Base-by-base conservation (phyloP, 345 rosid genomes). In the Populus ilicifolia region DNA sequence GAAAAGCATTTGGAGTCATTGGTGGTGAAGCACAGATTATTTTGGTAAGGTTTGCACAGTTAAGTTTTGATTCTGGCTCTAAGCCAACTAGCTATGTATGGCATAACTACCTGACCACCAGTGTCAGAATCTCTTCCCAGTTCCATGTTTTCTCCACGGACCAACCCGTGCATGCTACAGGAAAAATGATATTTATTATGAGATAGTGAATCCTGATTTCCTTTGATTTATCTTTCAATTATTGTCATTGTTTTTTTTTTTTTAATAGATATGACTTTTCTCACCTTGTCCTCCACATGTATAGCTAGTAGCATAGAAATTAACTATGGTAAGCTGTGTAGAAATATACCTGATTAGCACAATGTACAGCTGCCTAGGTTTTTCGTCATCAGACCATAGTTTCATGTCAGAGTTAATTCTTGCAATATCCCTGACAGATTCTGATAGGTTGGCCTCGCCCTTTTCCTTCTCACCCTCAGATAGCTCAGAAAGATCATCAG, bases 401-500 rank as follows among this genome's bases (percentile, higher is more conserved):
- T 87, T 85, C 84, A 86, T 79, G 36, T 90, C 92, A 17, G 96
- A 91, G 81, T 89, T 91, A 78, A 87, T 91, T 76, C 89, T 86
- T 2, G 81, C 35, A 30, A 90, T 20, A 16, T 87, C 69, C 80
- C 75, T 85, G 30, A 66, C 73, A 52, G 89, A 14, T 75, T 91
- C 95, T 23, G 87, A 71, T 30, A 41, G 18, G 35, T 71, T 83
- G 61, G 70, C 6, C n/a, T 87, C 92, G 8, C 75, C 83, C 46
- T 86, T 88, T 67, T 93, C 98, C 75, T 91, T 91, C 81, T 93
- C 94, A 16, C 98, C 94, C 68, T 93, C 94, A 2, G 97, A 93
- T 39, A 91, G 90, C 88, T 93, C 97, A 16, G 94, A 91, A 30
- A 93, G 90, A 74, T 93, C 98, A 41, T 90, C 88, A 3, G 84